Evolutionary conservation across 1,139 yeast genomes (phyloP), one percentile per base, ranked within the genome.

Genomic region (Candida tetrigidarum): DNA sequence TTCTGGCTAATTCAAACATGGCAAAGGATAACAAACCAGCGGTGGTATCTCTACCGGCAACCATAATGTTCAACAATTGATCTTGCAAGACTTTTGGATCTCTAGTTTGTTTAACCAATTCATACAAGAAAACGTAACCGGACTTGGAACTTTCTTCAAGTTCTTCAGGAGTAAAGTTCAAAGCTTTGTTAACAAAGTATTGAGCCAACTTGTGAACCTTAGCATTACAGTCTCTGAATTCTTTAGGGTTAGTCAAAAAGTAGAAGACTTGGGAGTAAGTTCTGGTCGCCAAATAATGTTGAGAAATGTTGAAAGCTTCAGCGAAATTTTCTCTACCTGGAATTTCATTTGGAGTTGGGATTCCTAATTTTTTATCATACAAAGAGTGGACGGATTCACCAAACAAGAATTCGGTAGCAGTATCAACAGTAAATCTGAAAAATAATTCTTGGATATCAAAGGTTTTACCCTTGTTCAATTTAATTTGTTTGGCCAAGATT

Each of bases 381-480:
- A 70, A 62, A 37, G 68, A 64, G 44, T 69, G 66, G 9, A 75
- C 77, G 5, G 81, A 71, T 54, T 76, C 80, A 10, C 86, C 86
- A 62, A 81, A 80, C 53, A 81, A 66, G 53, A 80, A 79, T 59
- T 81, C 84, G 18, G 84, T 75, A 8, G 85, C 80, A 23, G 82
- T 74, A 57, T 81, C 86, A 49, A 81, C 67, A 8, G 86, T 81
- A 44, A 81, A 64, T 48, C 61, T 62, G 62, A 64, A 71, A 47
- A 72, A 68, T 38, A 67, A 60, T 32, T 67, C 69, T 50, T 72
- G 76, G 18, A 73, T 46, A 50, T 74, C 69, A 49, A 74, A 55
- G 7, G 57, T 51, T 23, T 53, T 45, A 14, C 66, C 68, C 2
- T 58, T 47, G 39, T 50, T 43, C 15, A 50, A 46, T 29, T 53